Base-by-base conservation (phyloP, 2,329 filamentous ascomycete genomes). In the Aspergillus thermomutatus region DNA sequence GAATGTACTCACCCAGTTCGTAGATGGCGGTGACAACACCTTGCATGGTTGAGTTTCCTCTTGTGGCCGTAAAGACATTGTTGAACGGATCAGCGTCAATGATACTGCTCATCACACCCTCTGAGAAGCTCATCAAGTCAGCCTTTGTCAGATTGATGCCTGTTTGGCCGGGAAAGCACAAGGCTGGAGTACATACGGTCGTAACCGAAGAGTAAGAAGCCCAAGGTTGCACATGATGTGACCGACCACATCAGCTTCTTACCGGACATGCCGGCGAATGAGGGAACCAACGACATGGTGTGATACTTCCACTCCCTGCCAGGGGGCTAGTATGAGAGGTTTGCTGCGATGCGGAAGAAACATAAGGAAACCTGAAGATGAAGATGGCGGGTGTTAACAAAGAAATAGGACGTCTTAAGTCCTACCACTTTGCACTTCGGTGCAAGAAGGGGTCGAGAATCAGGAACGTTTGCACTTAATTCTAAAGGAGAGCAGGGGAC, bases 221-320 rank as follows among this genome's bases (percentile, higher is more conserved):
- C 85, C 50, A 83, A 85, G 0, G 85, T 87, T 3, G 85, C 84
- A 26, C 88, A 80, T 19, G 81, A 79, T 1, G 86, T 85, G 49
- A 88, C 79, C 40, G 80, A 75, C 59, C 85, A 64, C 21, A 81
- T 83, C 53, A 88, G 77, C 37, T 74, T 76, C 62, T 76, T 79
- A 68, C 86, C 86, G 37, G 80, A 81, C 58, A 87, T 76, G 71
- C 85, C 85, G 68, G 82, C 80, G 67, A 79, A 87, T 19, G 67
- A 79, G 61, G 82, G 79, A 60, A 80, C 76, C 81, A 84, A 26
- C 25, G 25, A 26, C 25, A 26, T 26, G 25, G 25, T 26, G 25
- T 26, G 25, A 26, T 26, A 5, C 2, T 26, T 26, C 25, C 25
- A 5, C 25, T 26, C 25, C 25, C 3, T n/a, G n/a, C n/a, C n/a